These are phyloP conservation scores for Solanum tarijense DNA, from an alignment of 257 asterid genomes.

Conservation along the genomic window DNA sequence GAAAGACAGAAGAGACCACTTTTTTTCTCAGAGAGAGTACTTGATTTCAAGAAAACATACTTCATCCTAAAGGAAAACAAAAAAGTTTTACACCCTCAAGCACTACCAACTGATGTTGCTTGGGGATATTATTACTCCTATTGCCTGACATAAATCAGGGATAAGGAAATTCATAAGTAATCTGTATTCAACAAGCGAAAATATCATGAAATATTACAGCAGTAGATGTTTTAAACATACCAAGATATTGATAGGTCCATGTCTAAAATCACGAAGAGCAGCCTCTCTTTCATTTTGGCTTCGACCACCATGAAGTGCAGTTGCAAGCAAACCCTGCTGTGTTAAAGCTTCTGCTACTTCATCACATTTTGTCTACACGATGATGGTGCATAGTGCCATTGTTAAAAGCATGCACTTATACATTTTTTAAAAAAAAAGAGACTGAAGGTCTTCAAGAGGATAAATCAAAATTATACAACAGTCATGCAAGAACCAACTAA, in stretches of 20 bases:
- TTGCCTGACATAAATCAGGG: background rate
- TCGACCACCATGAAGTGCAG: slow-evolving; percentile 91
- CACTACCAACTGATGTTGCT: background rate
- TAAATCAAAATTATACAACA: background rate
- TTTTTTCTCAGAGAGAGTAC: background rate
- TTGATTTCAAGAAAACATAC: background rate
- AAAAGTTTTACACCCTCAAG: background rate
- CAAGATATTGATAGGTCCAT: slow-evolving; percentile 63
- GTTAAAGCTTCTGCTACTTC: slow-evolving; percentile 86
- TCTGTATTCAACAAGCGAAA: background rate
- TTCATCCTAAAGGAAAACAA: background rate
- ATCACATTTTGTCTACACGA: slow-evolving; percentile 72
- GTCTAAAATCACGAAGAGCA: slow-evolving; percentile 73
- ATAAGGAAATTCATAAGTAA: background rate
- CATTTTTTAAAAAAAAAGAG: background rate
- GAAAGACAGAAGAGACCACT: background rate
- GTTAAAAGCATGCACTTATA: background rate
- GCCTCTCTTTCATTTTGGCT: slow-evolving; percentile 83
- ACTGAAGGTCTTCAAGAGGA: background rate
- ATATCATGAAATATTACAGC: background rate
- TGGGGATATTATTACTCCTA: background rate
- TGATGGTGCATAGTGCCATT: slow-evolving; percentile 10
- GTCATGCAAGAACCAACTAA: background rate
- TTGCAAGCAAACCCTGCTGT: slow-evolving; percentile 68
- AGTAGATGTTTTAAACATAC: slow-evolving; percentile 20